A percentile compares a stretch with the other conserved stretches of the same genome.
Conservation (phyloP, 371 early-diverging fungal genomes). For the Nosema muscidifuracis region DNA sequence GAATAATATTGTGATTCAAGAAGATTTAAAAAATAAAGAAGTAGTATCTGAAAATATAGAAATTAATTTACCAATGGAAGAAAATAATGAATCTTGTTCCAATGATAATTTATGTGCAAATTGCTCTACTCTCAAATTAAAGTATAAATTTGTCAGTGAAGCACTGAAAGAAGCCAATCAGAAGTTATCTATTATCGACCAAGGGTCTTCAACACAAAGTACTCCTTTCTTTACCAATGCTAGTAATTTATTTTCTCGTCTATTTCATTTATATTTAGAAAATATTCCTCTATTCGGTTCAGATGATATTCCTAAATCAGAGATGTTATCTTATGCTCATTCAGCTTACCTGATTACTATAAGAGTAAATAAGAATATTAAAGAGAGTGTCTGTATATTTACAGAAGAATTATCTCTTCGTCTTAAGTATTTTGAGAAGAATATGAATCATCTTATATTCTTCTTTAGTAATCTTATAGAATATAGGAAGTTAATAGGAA, state of each 20-base stretch:
- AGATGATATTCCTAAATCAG: conserved; percentile 33
- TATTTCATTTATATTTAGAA: conserved; percentile 42
- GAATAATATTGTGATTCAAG: neutral
- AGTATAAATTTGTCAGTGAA: conserved; percentile 48
- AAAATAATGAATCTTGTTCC: too few relatives aligned
- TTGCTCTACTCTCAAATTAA: conserved; percentile 36
- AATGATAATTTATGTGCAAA: too few relatives aligned
- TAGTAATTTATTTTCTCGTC: conserved; percentile 23
- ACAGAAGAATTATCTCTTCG: conserved; percentile 23
- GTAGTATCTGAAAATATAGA: neutral
- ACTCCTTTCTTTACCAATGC: conserved; percentile 22
- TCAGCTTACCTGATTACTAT: conserved; percentile 13
- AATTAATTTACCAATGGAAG: neutral
- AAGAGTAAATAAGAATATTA: neutral
- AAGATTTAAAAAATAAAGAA: neutral
- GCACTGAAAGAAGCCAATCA: conserved; percentile 41
- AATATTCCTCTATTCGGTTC: conserved; percentile 19
- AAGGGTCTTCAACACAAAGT: neutral
- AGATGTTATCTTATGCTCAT: conserved; percentile 44
- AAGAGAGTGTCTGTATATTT: conserved; percentile 6
- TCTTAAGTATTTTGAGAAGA: conserved; percentile 5
- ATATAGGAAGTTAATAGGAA: conserved; percentile 14
- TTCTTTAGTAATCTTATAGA: conserved; percentile 51
- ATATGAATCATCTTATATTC: conserved; percentile 23
- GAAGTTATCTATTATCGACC: conserved; percentile 25